Percentiles rank a stretch among this genome's conserved stretches.
phyloP scores from a whole-genome alignment of 2,329 filamentous ascomycete genomes.

The Erysiphe pulchra region DNA sequence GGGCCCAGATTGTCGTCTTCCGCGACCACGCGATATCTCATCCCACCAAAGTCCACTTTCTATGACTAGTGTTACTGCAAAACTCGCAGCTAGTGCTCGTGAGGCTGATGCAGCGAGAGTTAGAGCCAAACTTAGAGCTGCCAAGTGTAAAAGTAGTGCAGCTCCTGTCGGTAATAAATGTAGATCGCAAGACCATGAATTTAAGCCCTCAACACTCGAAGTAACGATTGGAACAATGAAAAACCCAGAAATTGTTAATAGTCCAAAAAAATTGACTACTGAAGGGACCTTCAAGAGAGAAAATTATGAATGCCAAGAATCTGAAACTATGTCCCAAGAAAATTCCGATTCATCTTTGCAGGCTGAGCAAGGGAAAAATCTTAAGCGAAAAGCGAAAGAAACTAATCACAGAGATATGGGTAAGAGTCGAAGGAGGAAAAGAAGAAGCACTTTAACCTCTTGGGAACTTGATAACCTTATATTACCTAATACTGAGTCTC shows the following conservation, averaged over 20 bases:
- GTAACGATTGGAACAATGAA: background rate
- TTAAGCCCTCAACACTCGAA: background rate
- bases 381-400: slow-evolving; percentile 18
- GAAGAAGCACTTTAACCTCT: slow-evolving; percentile 49
- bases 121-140: slow-evolving; percentile 33
- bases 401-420: slow-evolving; percentile 12
- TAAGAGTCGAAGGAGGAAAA: slow-evolving; percentile 24
- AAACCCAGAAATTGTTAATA: background rate
- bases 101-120: slow-evolving; percentile 38
- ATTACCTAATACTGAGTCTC: too few relatives aligned
- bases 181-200: background rate
- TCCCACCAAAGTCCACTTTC: slow-evolving; percentile 29
- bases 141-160: slow-evolving; percentile 14
- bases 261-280: background rate
- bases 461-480: slow-evolving; percentile 34
- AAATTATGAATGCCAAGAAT: slow-evolving; percentile 1
- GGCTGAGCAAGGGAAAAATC: background rate
- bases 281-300: background rate
- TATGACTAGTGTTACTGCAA: slow-evolving; percentile 35
- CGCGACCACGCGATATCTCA: slow-evolving; percentile 9
- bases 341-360: too few relatives aligned
- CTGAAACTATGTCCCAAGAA: background rate
- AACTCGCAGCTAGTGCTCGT: slow-evolving; percentile 35
- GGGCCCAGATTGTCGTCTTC: slow-evolving; percentile 8
- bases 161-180: background rate